phyloP scores from a whole-genome alignment of 352 stramenopile species.

The Globisporangium carolinianum region DNA sequence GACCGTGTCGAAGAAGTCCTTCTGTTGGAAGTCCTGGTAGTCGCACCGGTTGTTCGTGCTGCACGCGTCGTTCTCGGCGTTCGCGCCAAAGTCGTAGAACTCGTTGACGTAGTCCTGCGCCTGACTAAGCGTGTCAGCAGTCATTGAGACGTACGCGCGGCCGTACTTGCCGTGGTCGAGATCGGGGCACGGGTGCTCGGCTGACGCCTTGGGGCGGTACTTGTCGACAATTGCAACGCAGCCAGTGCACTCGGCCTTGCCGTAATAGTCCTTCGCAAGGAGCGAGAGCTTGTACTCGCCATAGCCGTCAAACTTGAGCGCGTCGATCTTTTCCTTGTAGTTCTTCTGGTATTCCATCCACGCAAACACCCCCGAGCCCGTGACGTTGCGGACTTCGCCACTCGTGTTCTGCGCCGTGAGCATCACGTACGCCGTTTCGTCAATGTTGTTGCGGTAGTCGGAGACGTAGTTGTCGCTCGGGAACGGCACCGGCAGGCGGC shows the following conservation, averaged over 20 bases:
- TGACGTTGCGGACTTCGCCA: constrained; percentile 11
- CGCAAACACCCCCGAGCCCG: constrained; percentile 10
- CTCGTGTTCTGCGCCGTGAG: constrained; percentile 6
- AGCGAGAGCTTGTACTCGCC: constrained; percentile 53
- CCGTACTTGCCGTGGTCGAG: constrained; percentile 27
- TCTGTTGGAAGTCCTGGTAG: constrained; percentile 19
- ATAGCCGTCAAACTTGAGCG: constrained; percentile 29
- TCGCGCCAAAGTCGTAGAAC: constrained; percentile 34
- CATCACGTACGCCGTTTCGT: constrained; percentile 4
- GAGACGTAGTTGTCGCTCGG: constrained; percentile 47
- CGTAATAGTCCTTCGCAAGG: constrained; percentile 43
- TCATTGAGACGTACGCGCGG: constrained; percentile 18
- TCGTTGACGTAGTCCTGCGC: constrained; percentile 15
- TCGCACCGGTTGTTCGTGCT: constrained; percentile 41
- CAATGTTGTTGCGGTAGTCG: constrained; percentile 25
- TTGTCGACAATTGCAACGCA: constrained; percentile 54
- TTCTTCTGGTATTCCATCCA: constrained; percentile 53
- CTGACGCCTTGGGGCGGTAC: constrained; percentile 23
- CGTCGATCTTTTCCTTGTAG: constrained; percentile 29
- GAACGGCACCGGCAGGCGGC: constrained; percentile 35
- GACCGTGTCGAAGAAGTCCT: constrained; percentile 35
- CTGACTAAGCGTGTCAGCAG: constrained; percentile 21
- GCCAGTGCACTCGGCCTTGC: constrained; percentile 28
- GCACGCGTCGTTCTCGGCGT: constrained; percentile 48
- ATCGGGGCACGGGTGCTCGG: constrained; percentile 26